Percentiles rank a stretch among this genome's conserved stretches.
Evolutionary conservation across 1,139 yeast genomes (phyloP).

Genomic region (Eremothecium sinecaudum): DNA sequence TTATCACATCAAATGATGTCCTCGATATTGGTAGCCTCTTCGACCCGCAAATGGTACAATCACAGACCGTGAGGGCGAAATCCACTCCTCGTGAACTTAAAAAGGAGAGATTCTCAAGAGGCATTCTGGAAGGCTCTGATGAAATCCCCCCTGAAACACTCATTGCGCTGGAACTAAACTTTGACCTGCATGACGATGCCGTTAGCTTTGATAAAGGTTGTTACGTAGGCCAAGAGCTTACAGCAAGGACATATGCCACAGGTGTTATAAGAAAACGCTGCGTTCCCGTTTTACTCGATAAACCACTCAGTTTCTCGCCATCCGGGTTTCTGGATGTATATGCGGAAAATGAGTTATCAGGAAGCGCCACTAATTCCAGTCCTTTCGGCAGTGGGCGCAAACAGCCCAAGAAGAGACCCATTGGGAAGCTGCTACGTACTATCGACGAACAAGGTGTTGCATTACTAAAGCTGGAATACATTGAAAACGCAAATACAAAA

Average conservation of each 20-base stretch:
- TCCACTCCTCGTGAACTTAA: constrained; percentile 32
- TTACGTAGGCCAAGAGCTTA: constrained; percentile 90
- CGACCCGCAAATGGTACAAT: constrained; percentile 18
- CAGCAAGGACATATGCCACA: constrained; percentile 76
- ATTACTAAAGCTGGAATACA: constrained; percentile 36
- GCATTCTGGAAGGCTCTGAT: constrained; percentile 52
- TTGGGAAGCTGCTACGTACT: constrained; percentile 52
- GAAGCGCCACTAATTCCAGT: constrained; percentile 17
- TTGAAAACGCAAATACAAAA: constrained; percentile 20
- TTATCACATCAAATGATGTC: constrained; percentile 38
- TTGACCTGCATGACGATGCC: constrained; percentile 69
- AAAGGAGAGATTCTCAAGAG: constrained; percentile 46
- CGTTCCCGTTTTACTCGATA: constrained; percentile 53
- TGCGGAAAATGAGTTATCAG: constrained; percentile 6
- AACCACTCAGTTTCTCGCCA: constrained; percentile 5
- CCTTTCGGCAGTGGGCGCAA: constrained; percentile 34
- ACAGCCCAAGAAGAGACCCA: constrained; percentile 32
- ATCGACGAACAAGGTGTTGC: constrained; percentile 62
- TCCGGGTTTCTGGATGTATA: constrained; percentile 6
- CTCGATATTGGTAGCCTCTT: constrained; percentile 30
- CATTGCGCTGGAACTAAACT: constrained; percentile 75
- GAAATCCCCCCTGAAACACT: constrained; percentile 42
- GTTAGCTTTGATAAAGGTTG: constrained; percentile 86
- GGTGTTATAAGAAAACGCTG: constrained; percentile 77
- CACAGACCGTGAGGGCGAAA: constrained; percentile 13